Conservation (phyloP, 345 rosid genomes). For the Eutrema heterophyllum region DNA sequence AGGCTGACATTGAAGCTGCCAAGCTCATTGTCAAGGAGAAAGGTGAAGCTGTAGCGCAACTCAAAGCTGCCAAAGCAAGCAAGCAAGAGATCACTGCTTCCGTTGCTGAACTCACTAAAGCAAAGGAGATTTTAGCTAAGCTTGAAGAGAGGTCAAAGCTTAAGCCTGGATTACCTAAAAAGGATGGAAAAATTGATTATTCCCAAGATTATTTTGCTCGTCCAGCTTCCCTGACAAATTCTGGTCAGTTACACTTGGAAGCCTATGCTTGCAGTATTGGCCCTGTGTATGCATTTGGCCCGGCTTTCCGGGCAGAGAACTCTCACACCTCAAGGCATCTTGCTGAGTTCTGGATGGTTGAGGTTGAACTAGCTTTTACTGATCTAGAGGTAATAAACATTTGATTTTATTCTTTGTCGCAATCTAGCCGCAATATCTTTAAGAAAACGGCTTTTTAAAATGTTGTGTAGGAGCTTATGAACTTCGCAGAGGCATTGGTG, state of each 20-base stretch:
- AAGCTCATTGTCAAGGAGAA: slow-evolving; percentile 47
- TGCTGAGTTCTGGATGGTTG: slow-evolving; percentile 87
- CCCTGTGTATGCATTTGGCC: slow-evolving; percentile 80
- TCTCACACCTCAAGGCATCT: slow-evolving; percentile 93
- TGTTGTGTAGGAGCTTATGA: slow-evolving; percentile 77
- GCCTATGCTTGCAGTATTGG: slow-evolving; percentile 74
- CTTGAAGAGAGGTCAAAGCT: slow-evolving; percentile 63
- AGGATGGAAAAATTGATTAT: slow-evolving; percentile 46
- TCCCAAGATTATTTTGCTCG: slow-evolving; percentile 40
- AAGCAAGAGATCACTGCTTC: slow-evolving; percentile 43
- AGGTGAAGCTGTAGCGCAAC: slow-evolving; percentile 55
- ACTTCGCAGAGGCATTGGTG: slow-evolving; percentile 97
- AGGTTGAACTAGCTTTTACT: slow-evolving; percentile 88
- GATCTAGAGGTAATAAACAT: slow-evolving; percentile 58
- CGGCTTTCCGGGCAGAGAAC: slow-evolving; percentile 87
- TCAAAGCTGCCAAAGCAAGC: slow-evolving; percentile 59
- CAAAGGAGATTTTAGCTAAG: slow-evolving; percentile 51
- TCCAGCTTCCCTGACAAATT: slow-evolving; percentile 82
- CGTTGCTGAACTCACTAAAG: slow-evolving; percentile 48
- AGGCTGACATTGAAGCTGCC: slow-evolving; percentile 64
- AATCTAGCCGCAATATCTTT: background rate
- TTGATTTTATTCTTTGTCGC: background rate
- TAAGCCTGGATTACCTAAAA: slow-evolving; percentile 71
- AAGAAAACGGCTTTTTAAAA: background rate
- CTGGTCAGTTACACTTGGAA: slow-evolving; percentile 87